Base-by-base conservation (phyloP, 306 rosid species). In the Trifolium fragiferum region DNA sequence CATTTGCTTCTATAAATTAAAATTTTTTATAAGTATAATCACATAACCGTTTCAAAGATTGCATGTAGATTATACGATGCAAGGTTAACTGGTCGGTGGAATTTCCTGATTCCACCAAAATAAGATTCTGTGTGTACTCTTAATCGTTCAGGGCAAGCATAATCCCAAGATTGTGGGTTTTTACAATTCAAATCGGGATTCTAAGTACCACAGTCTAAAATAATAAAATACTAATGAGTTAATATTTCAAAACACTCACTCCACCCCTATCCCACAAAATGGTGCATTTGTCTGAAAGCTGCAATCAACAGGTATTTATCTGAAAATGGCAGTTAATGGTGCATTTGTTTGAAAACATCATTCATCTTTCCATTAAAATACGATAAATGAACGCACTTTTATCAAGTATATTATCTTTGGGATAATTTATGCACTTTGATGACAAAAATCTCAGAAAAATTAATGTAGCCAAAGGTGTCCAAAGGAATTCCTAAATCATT, bases 201-300 rank as follows among this genome's bases (percentile, higher is more conserved):
- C 12, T 41, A 41, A 41, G 4, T 9, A 41, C 46, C 46, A 41
- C 10, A 14, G 32, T 27, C 50, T 58, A 32, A 58, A 76, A 41
- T 16, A 67, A 66, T 40, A 41, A 57, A 76, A 59, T 16, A 27
- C 32, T 27, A 72, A 65, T 8, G 16, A 74, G 38, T 47, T 38
- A 37, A 33, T 57, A 58, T 55, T 15, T 7, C 38, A 44, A 73
- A 74, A 18, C 53, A 63, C 30, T 30, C 15, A 13, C 7, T 1
- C 6, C 10, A 25, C 7, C 18, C 33, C 18, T 10, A 2, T 6
- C 7, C 46, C 3, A 13, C 12, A 43, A 69, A 61, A 35, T 53
- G 35, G 44, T 11, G 12, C 19, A 9, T 7, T 47, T 53, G 14
- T 15, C 35, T 66, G 10, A 5, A 14, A 38, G 21, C 72, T 78